Base-by-base conservation (phyloP, 257 asterid genomes). In the Henckelia pumila region DNA sequence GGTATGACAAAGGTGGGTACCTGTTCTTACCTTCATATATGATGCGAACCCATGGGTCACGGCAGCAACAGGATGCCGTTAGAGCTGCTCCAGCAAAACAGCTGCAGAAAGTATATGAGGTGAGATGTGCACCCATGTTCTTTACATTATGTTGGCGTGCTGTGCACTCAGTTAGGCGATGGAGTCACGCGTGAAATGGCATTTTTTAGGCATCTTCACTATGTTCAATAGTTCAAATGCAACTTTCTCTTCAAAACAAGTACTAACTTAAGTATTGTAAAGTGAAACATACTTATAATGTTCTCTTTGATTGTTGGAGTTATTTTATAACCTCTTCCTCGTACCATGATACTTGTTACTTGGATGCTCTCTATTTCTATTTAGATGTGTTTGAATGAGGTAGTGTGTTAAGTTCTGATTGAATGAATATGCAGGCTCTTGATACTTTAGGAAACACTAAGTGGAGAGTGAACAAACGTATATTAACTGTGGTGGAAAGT, bases 11-110 rank as follows among this genome's bases (percentile, higher is more conserved):
- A 85, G 98, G 98, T 8, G 98, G 98, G 23, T 89, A 93, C 82
- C 85, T 93, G 50, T 93, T 86, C 84, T 76, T 93, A 76, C 98
- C 97, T 61, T 93, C 98, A 59, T 89, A 85, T 82, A 56, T 88
- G 76, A 93, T 93, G 96, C 97, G 98, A 63, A 93, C 97, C 30
- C 97, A 84, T 67, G 98, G 98, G 70, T 89, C 96, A 26, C 82
- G 89, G 70, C 74, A 75, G 78, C 96, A 93, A 76, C 91, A 84
- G 77, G 80, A 78, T 73, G 95, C 97, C 67, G 82, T 93, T 49
- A 85, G 80, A 88, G 67, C 78, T 77, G 86, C 80, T 70, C 85
- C 91, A 55, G 17, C 66, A 44, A 93, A 82, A 75, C 88, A 93
- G 80, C 77, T 89, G 97, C 92, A 86, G 75, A 84, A 82, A 85